Base-by-base conservation (phyloP, 2,329 filamentous ascomycete genomes). In the Exophiala alcalophila region DNA sequence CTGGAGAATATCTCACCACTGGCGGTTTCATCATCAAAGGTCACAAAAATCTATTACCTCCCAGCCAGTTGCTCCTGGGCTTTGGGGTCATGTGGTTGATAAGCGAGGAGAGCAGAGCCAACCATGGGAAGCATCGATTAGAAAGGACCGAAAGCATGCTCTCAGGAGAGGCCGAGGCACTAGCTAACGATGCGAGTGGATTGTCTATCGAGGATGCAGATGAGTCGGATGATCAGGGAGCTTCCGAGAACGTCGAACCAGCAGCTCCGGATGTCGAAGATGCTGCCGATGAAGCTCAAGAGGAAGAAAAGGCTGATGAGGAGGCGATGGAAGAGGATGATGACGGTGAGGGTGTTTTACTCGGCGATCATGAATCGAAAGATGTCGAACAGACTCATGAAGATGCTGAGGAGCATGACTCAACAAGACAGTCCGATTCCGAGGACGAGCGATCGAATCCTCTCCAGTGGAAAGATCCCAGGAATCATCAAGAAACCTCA, bases 31-130 rank as follows among this genome's bases (percentile, higher is more conserved):
- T 83, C 64, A 74, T 96, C 33, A 77, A 78, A 25, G 91, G 90
- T 2, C 84, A 86, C 67, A 97, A 96, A 70, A 95, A 95, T 58
- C 92, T 85, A 56, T 65, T 98, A 24, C 86, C 91, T 0, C 91
- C 92, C 1, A 84, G 88, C 5, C 89, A 91, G 58, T 72, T 97
- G 19, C 71, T 96, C 1, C 77, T 98, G 21, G 92, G 92, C 0
- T 86, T 97, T 59, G 90, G 82, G 2, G 76, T 95, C 30, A 74
- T 94, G 65, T 98, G 94, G 65, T 83, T 81, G 57, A 83, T 97
- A 38, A 94, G 87, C 57, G 86, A 94, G 42, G 85, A 90, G 57
- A 95, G 89, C 65, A 86, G 88, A 61, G 76, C 74, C 3, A 84
- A 80, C 44, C 90, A 96, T 63, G 73, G 81, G 28, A 91, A 86